Base-by-base conservation (phyloP, 306 rosid species). In the Inga oerstediana region DNA sequence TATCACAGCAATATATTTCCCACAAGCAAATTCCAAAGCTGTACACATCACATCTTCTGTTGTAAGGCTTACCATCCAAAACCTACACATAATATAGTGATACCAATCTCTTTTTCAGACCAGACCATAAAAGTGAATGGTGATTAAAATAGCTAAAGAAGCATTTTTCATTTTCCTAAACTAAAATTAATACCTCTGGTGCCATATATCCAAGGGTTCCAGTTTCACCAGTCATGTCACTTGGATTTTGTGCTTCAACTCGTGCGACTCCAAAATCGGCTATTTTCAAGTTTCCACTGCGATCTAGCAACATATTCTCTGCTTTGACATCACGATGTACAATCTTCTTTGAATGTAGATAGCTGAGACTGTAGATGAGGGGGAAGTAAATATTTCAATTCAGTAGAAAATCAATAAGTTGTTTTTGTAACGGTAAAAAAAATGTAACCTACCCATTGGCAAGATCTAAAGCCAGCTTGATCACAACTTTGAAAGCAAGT, bases 191-290 rank as follows among this genome's bases (percentile, higher is more conserved):
- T 89, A 92, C 96, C 96, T 90, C 96, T 22, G 96, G 96, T 13
- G 96, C 96, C 96, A 92, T 92, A 82, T 92, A 92, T 72, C 96
- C 96, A 65, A 92, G 92, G 79, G 96, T 92, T 56, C 93, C 96
- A n/a, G 96, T 92, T 90, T 90, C 96, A 30, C 96, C 96, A 45
- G 96, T 92, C 96, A 92, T 92, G 68, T 92, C 96, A 65, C 91
- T 88, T 0, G 96, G 93, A 88, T 92, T 92, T 14, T 85, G 92
- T 77, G 96, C 96, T 84, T 92, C 96, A 56, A 92, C 93, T 20
- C 96, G 96, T 43, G 96, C 96, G 61, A 92, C 96, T 9, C 96
- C 96, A 61, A 92, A 92, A 87, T 92, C 96, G 20, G 96, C 93
- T 79, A 92, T 90, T 86, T 92, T 92, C 39, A 92, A 79, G 39